Evolutionary conservation across 169 alveolate species (phyloP).

Genomic region (Plasmodium gonderi): DNA sequence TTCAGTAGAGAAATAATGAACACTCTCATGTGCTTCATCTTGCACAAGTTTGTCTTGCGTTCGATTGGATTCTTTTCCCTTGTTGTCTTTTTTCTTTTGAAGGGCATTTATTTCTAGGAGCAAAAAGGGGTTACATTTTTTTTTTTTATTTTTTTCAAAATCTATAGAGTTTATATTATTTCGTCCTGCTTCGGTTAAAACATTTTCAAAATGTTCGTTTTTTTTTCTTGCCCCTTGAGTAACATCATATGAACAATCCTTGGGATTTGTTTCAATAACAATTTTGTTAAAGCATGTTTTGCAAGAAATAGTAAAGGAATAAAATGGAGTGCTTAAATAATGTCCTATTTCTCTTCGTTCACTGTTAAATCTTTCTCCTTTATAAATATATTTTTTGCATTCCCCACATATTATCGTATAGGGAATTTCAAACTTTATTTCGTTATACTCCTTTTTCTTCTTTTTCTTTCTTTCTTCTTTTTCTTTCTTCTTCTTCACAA

Average conservation of each 20-base stretch:
- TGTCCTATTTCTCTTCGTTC: constrained; percentile 83
- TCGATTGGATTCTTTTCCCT: neutral
- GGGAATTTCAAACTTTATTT: constrained; percentile 86
- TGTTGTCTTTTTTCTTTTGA: neutral
- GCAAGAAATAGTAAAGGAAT: constrained; percentile 86
- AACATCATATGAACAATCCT: constrained; percentile 83
- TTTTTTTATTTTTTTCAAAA: constrained; percentile 46
- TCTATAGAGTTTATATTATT: constrained; percentile 40
- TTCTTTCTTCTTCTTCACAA: constrained; percentile 61
- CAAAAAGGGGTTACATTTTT: constrained; percentile 40
- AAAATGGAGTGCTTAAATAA: constrained; percentile 83
- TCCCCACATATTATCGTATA: constrained; percentile 83
- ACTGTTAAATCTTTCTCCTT: constrained; percentile 90
- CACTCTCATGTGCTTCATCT: neutral
- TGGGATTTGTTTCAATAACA: constrained; percentile 87
- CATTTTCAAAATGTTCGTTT: constrained; percentile 76
- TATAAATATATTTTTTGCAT: constrained; percentile 82
- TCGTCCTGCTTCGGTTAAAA: constrained; percentile 30
- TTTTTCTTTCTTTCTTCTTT: constrained; percentile 61
- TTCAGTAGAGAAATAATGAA: too few species aligned
- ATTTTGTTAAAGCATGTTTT: constrained; percentile 78
- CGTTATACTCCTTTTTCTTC: constrained; percentile 48
- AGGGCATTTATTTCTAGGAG: constrained; percentile 38
- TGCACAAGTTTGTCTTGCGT: neutral
- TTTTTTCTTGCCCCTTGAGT: constrained; percentile 83